Evolutionary conservation across 495 filamentous ascomycete species (phyloP).

Genomic region (Aspergillus sclerotiicarbonarius): DNA sequence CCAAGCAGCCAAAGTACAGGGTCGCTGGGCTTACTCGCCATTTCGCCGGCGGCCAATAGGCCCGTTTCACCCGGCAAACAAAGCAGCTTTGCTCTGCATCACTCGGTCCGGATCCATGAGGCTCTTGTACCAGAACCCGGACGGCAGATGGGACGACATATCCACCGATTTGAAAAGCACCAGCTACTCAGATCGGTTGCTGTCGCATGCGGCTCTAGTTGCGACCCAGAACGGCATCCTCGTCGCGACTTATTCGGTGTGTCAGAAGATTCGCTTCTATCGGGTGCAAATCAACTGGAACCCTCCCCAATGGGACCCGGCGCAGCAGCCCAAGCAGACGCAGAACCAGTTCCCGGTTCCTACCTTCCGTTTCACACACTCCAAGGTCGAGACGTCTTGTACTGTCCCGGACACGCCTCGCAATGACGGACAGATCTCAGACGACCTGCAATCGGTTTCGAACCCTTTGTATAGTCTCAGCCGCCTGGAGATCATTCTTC

Average conservation of each 20-base stretch:
- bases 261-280: constrained; percentile 64
- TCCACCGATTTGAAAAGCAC: constrained; percentile 67
- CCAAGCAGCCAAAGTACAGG: constrained; percentile 48
- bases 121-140: constrained; percentile 67
- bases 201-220: constrained; percentile 79
- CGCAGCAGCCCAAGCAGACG: constrained; percentile 28
- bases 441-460: constrained; percentile 29
- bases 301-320: constrained; percentile 39
- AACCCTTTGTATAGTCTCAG: constrained; percentile 58
- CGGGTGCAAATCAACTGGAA: constrained; percentile 54
- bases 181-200: constrained; percentile 61
- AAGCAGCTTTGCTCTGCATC: constrained; percentile 67
- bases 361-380: constrained; percentile 40
- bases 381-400: constrained; percentile 41
- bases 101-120: constrained; percentile 68
- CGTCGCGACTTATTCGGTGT: constrained; percentile 63
- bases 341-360: constrained; percentile 40
- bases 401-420: constrained; percentile 29
- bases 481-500: constrained; percentile 64
- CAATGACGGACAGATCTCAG: constrained; percentile 23
- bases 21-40: constrained; percentile 51
- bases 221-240: constrained; percentile 67
- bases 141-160: constrained; percentile 64
- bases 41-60: constrained; percentile 52
- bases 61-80: constrained; percentile 65